Conservation (phyloP, 2,329 filamentous ascomycete species). For the Ophiosphaerella herpotricha region DNA sequence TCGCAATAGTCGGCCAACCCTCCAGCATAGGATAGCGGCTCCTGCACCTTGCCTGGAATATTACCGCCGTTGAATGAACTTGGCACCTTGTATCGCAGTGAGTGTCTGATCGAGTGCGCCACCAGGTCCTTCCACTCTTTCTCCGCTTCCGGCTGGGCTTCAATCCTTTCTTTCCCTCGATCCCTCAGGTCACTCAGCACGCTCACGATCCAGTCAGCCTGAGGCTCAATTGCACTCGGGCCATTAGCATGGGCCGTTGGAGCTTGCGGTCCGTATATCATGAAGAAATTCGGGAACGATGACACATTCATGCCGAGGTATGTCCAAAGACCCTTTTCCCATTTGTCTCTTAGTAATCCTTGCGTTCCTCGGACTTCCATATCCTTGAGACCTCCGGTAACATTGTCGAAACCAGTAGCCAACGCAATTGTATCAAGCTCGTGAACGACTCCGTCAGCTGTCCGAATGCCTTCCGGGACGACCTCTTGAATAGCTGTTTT, state of each 20-base stretch:
- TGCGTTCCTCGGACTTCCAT: constrained; percentile 3
- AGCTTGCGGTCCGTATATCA: constrained; percentile 48
- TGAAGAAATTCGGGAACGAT: constrained; percentile 41
- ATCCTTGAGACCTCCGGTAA: constrained; percentile 30
- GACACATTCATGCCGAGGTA: constrained; percentile 45
- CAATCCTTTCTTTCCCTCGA: constrained; percentile 37
- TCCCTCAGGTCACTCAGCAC: constrained; percentile 37
- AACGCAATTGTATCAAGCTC: constrained; percentile 45
- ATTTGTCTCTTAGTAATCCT: constrained; percentile 16
- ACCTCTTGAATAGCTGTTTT: constrained; percentile 37
- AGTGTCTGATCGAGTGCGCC: not conserved
- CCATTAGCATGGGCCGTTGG: constrained; percentile 51
- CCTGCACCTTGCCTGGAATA: constrained; percentile 15
- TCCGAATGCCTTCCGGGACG: constrained; percentile 36
- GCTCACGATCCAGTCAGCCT: constrained; percentile 47
- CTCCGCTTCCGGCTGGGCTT: constrained; percentile 43
- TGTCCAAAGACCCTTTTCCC: constrained; percentile 41
- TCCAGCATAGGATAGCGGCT: constrained; percentile 12
- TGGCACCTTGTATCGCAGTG: constrained; percentile 4
- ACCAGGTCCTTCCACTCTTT: constrained; percentile 40
- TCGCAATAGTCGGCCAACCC: constrained; percentile 10
- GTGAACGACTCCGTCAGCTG: constrained; percentile 34
- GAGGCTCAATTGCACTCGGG: constrained; percentile 45
- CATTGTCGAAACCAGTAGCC: constrained; percentile 41
- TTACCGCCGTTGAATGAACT: constrained; percentile 16